phyloP scores from a whole-genome alignment of 2,329 filamentous ascomycete species.

The Pestalotiopsis sp. region DNA sequence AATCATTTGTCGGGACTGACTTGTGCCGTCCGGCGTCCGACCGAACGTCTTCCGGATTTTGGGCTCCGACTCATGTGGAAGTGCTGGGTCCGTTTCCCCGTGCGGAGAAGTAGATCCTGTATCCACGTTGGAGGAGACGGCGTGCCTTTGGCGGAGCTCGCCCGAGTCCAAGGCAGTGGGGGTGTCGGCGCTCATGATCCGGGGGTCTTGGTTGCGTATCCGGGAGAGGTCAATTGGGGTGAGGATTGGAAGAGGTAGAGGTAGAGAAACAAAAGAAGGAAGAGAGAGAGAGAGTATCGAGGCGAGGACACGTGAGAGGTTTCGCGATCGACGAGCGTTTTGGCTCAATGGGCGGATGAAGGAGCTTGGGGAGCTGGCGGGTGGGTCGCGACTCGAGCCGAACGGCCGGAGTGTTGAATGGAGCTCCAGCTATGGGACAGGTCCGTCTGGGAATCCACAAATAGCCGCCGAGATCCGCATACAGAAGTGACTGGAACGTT shows the following conservation, averaged over 20 bases:
- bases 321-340: neutral
- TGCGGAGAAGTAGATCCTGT: conserved; percentile 16
- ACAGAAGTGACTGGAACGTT: neutral
- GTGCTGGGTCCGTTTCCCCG: conserved; percentile 15
- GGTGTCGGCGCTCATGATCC: conserved; percentile 24
- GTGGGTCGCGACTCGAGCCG: neutral
- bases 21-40: conserved; percentile 84
- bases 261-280: neutral
- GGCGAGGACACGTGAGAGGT: neutral
- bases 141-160: conserved; percentile 31
- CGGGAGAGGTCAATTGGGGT: neutral
- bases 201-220: neutral
- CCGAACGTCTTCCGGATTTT: conserved; percentile 79
- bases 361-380: neutral
- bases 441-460: neutral
- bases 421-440: neutral
- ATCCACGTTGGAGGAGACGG: conserved; percentile 17
- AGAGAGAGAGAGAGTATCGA: neutral
- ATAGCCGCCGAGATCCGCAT: conserved; percentile 8
- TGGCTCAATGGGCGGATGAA: neutral
- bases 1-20: conserved; percentile 56
- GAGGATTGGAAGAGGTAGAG: neutral
- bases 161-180: conserved; percentile 18
- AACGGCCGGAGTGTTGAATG: neutral
- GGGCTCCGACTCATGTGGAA: conserved; percentile 17